These are phyloP conservation scores for Naganishia friedmannii DNA, from an alignment of 768 basidiomycete genomes.

Conservation along the genomic window DNA sequence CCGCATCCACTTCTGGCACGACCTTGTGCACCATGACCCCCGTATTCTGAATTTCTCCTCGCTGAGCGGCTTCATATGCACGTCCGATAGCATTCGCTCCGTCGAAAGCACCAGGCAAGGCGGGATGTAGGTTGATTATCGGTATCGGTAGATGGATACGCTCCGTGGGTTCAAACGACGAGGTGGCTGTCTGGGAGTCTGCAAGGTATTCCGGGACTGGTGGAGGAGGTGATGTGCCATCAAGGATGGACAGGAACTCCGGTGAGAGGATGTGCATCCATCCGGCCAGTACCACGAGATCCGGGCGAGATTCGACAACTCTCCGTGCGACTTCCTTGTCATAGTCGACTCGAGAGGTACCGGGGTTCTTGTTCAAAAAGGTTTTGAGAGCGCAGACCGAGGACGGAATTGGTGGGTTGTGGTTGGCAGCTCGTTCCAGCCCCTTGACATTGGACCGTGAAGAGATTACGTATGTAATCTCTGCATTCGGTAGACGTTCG, in stretches of 20 bases:
- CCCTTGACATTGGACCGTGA: conserved; percentile 90
- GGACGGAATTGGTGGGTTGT: conserved; percentile 71
- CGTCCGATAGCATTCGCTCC: conserved; percentile 87
- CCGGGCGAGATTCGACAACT: conserved; percentile 65
- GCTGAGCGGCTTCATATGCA: conserved; percentile 82
- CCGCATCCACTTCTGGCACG: conserved; percentile 86
- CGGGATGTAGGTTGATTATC: conserved; percentile 95
- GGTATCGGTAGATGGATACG: conserved; percentile 57
- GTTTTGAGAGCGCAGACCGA: conserved; percentile 79
- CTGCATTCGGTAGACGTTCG: conserved; percentile 65
- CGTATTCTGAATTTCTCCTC: conserved; percentile 70
- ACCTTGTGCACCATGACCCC: conserved; percentile 95
- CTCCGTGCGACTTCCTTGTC: conserved; percentile 73
- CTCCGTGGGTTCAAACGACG: neutral
- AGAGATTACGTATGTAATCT: conserved; percentile 78
- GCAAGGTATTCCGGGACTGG: conserved; percentile 28
- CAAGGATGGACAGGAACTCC: conserved; percentile 68
- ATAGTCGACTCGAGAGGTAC: conserved; percentile 75
- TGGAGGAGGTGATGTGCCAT: conserved; percentile 49
- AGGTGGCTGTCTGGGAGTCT: neutral
- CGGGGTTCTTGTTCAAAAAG: conserved; percentile 70
- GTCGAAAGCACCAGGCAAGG: conserved; percentile 92
- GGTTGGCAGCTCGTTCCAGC: conserved; percentile 68
- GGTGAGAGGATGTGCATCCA: conserved; percentile 97
- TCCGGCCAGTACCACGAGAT: conserved; percentile 89